Evolutionary conservation across 495 filamentous ascomycete genomes (phyloP).

Genomic region (Amorphotheca resinae): DNA sequence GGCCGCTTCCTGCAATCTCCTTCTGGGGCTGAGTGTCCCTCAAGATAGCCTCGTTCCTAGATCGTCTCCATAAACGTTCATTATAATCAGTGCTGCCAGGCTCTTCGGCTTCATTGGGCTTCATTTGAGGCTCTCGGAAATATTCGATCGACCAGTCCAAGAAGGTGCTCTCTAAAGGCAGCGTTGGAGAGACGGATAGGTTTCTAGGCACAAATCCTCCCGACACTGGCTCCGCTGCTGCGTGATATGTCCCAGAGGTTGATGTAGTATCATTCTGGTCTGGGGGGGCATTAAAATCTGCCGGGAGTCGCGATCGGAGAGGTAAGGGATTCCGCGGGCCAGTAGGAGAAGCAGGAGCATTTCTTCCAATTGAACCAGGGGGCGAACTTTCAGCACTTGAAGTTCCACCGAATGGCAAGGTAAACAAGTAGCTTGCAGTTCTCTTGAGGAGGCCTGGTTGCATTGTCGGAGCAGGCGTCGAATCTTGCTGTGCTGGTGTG

Average conservation of each 20-base stretch:
- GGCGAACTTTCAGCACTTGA: slow-evolving; percentile 21
- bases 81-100: slow-evolving; percentile 97
- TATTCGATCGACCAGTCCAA: slow-evolving; percentile 96
- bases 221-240: slow-evolving; percentile 62
- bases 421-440: slow-evolving; percentile 42
- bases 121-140: slow-evolving; percentile 99
- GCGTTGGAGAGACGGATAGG: slow-evolving; percentile 36
- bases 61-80: slow-evolving; percentile 79
- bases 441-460: slow-evolving; percentile 37
- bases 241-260: slow-evolving; percentile 58
- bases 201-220: slow-evolving; percentile 55
- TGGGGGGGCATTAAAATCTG: slow-evolving; percentile 57
- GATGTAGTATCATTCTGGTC: slow-evolving; percentile 64
- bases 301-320: slow-evolving; percentile 44
- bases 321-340: slow-evolving; percentile 23
- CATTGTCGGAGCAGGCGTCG: slow-evolving; percentile 27
- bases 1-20: slow-evolving; percentile 64
- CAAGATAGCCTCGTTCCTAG: slow-evolving; percentile 86
- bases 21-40: slow-evolving; percentile 88
- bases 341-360: slow-evolving; percentile 15
- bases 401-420: slow-evolving; percentile 40
- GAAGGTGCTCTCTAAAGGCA: slow-evolving; percentile 75
- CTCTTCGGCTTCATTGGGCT: slow-evolving; percentile 86
- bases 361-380: slow-evolving; percentile 19
- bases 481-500: slow-evolving; percentile 26